These are phyloP conservation scores for Phoma sp. DNA, from an alignment of 2,329 filamentous ascomycete species.

Conservation along the genomic window DNA sequence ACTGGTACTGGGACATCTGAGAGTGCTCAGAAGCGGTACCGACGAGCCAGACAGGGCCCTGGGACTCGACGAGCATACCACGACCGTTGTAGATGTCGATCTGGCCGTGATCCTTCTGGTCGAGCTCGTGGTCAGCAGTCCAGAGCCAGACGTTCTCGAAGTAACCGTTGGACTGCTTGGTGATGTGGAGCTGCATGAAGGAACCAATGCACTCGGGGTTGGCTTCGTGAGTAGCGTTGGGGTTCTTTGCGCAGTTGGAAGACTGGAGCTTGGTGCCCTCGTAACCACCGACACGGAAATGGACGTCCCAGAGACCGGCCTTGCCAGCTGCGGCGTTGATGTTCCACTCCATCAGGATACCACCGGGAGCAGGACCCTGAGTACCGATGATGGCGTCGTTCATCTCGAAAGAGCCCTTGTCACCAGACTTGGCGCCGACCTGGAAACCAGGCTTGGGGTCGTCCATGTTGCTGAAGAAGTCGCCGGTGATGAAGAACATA, in stretches of 20 bases:
- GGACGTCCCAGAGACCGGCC: slow-evolving; percentile 91
- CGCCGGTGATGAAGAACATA: slow-evolving; percentile 81
- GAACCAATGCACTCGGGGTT: slow-evolving; percentile 74
- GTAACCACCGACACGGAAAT: slow-evolving; percentile 88
- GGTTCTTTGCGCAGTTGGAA: slow-evolving; percentile 79
- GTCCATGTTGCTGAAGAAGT: slow-evolving; percentile 72
- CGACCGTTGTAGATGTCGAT: slow-evolving; percentile 88
- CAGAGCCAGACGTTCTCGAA: slow-evolving; percentile 91
- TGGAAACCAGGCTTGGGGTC: slow-evolving; percentile 87
- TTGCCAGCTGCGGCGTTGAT: slow-evolving; percentile 70
- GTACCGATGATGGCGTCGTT: slow-evolving; percentile 87
- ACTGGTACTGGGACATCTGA: slow-evolving; percentile 73
- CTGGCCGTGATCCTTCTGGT: slow-evolving; percentile 72
- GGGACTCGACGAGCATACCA: slow-evolving; percentile 78
- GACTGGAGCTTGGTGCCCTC: slow-evolving; percentile 84
- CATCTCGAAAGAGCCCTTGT: slow-evolving; percentile 83
- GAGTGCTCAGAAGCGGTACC: slow-evolving; percentile 71
- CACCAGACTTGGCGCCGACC: slow-evolving; percentile 73
- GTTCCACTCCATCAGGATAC: slow-evolving; percentile 93
- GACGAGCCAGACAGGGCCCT: slow-evolving; percentile 77
- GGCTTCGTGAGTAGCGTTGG: slow-evolving; percentile 64
- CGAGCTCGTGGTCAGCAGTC: slow-evolving; percentile 89
- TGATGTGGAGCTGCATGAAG: slow-evolving; percentile 67
- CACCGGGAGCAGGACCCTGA: slow-evolving; percentile 80
- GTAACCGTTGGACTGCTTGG: slow-evolving; percentile 68